phyloP scores from a whole-genome alignment of 176 grass and related monocot genomes.

The Oryza meyeriana region DNA sequence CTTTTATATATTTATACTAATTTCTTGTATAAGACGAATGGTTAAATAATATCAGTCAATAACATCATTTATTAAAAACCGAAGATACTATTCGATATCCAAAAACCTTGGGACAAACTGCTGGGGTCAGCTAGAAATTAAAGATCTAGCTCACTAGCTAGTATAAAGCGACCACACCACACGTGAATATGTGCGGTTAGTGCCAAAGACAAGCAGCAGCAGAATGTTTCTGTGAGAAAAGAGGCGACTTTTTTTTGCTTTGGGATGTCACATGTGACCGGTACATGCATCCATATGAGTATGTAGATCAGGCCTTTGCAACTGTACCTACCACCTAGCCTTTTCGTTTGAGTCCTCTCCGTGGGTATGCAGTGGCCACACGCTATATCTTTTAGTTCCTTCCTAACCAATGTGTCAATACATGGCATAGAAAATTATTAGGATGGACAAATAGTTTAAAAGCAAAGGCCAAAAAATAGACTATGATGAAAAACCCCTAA shows the following conservation, averaged over 20 bases:
- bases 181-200: slow-evolving; percentile 33
- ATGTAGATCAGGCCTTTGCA: slow-evolving; percentile 19
- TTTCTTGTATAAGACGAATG: too few species aligned
- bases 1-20: too few species aligned
- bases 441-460: too few species aligned
- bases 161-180: not conserved
- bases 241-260: slow-evolving; percentile 16
- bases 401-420: not conserved
- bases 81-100: not conserved
- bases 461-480: too few species aligned
- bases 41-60: too few species aligned
- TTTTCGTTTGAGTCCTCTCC: not conserved
- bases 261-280: slow-evolving; percentile 12
- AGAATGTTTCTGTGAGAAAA: slow-evolving; percentile 37
- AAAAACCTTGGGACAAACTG: not conserved
- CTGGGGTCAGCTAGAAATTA: not conserved
- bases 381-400: not conserved
- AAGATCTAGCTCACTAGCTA: not conserved
- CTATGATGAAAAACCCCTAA: too few species aligned
- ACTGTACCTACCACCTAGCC: not conserved
- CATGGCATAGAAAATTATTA: too few species aligned
- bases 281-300: not conserved
- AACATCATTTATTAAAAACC: too few species aligned
- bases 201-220: not conserved
- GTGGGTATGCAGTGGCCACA: not conserved